These are phyloP conservation scores for Pneumocystis oryctolagi DNA, from an alignment of 1,139 yeast species.

Conservation along the genomic window DNA sequence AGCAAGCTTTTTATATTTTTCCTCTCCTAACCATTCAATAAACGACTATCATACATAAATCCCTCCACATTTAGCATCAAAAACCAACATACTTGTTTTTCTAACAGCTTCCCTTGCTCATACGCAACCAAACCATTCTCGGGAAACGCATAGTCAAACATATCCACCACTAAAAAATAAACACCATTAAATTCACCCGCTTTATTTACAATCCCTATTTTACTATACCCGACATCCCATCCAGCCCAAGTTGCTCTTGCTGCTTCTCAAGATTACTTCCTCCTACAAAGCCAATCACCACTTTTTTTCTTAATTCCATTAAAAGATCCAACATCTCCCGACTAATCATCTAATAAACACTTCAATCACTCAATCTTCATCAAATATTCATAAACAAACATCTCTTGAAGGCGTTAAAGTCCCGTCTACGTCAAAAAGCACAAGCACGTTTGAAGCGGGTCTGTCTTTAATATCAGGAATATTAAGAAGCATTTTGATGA, in stretches of 20 bases:
- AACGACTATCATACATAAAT: slow-evolving; percentile 33
- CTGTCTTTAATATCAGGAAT: slow-evolving; percentile 23
- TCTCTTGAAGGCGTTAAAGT: slow-evolving; percentile 96
- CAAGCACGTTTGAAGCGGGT: slow-evolving; percentile 30
- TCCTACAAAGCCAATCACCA: slow-evolving; percentile 93
- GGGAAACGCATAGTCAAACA: slow-evolving; percentile 89
- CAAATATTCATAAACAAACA: slow-evolving; percentile 19
- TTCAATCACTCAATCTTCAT: not conserved
- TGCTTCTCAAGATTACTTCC: slow-evolving; percentile 93
- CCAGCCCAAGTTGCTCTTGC: slow-evolving; percentile 82
- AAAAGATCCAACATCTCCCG: slow-evolving; percentile 66
- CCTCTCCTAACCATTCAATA: slow-evolving; percentile 91
- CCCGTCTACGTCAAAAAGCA: slow-evolving; percentile 94
- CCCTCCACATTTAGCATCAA: not conserved
- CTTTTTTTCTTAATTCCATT: slow-evolving; percentile 67
- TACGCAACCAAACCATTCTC: slow-evolving; percentile 98
- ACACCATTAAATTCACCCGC: no score
- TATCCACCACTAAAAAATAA: slow-evolving; percentile 33
- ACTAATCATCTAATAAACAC: slow-evolving; percentile 32
- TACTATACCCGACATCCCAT: slow-evolving; percentile 19
- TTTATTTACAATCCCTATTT: no score
- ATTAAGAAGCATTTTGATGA: not conserved
- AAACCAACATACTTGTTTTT: slow-evolving; percentile 43
- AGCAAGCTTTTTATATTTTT: slow-evolving; percentile 75
- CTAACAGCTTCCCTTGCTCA: slow-evolving; percentile 72